phyloP scores from a whole-genome alignment of 352 stramenopile species.

The Phytophthora boehmeriae region DNA sequence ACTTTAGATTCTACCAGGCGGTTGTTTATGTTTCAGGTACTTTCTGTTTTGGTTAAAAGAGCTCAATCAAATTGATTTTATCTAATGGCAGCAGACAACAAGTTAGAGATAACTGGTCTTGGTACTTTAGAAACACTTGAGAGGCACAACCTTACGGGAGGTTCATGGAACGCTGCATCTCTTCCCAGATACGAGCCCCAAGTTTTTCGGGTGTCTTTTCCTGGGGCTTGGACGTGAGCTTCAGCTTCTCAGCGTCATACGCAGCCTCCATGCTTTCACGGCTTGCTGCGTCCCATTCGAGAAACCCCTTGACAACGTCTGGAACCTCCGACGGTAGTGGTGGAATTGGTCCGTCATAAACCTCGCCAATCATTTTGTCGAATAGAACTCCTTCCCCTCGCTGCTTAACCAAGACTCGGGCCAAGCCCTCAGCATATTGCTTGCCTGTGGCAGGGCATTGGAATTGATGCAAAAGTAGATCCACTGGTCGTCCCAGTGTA shows the following conservation, averaged over 20 bases:
- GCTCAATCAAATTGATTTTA: too few species aligned
- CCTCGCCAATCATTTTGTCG: constrained; percentile 35
- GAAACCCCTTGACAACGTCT: constrained; percentile 41
- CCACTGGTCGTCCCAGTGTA: constrained; percentile 60
- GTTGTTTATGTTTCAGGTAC: too few species aligned
- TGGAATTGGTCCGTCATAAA: constrained; percentile 32
- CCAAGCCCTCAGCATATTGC: constrained; percentile 60
- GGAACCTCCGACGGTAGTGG: constrained; percentile 32
- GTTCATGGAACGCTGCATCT: constrained; percentile 54
- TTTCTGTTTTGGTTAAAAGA: too few species aligned
- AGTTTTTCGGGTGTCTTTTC: constrained; percentile 24
- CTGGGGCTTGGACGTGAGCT: not conserved
- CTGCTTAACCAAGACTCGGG: constrained; percentile 39
- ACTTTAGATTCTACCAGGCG: too few species aligned
- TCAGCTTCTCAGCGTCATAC: constrained; percentile 17
- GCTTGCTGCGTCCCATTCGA: constrained; percentile 46
- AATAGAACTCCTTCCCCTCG: constrained; percentile 21
- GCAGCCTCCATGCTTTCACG: constrained; percentile 42
- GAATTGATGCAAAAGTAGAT: constrained; percentile 73
- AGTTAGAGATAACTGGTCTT: too few species aligned
- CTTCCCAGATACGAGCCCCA: constrained; percentile 30
- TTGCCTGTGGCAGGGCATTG: constrained; percentile 51
- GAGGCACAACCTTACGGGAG: constrained; percentile 24
- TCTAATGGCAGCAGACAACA: not conserved
- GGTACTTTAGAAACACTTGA: too few species aligned